Base-by-base conservation (phyloP, 1,139 yeast species). In the Meyerozyma smithsonii region DNA sequence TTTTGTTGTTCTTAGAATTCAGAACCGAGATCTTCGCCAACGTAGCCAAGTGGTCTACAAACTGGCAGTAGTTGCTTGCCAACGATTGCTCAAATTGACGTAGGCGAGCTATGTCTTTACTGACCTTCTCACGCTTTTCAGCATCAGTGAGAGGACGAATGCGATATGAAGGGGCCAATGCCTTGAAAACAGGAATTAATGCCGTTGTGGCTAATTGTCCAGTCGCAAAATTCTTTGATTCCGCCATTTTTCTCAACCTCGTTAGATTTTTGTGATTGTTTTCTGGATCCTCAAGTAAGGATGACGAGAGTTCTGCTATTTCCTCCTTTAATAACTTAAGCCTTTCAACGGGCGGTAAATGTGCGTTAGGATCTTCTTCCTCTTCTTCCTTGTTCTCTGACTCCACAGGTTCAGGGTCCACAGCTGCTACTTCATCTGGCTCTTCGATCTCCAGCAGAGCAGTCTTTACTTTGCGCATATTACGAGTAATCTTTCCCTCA, bases 281-380 rank as follows among this genome's bases (percentile, higher is more conserved):
- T 58, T 92, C 97, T 1, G 98, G 97, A 45, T 88, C 89, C 59
- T 90, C 96, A 54, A 81, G 80, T 32, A 92, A 64, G 39, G 74
- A 75, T 25, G 86, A 86, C 1, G 95, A 96, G 39, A 84, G 61
- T 12, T 77, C 82, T 0, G 97, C 96, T 25, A 92, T 77, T 44
- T 84, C 87, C 61, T 89, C 97, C 51, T 89, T 87, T 37, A 86
- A 70, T 45, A 73, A 72, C 14, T 72, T 50, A 26, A 86, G 68
- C 43, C 70, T 71, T 54, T 81, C 84, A 40, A 69, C 76, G 0
- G 84, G 81, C n/a, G 78, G 67, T 7, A 73, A 65, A 12, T 67
- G 69, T 4, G 71, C 72, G 37, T 76, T 74, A 12, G 65, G 67
- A 16, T 69, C 77, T 18, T 61, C 65, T 30, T 64, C 66, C 36